Base-by-base conservation (phyloP, 192 early-diverging fungal genomes). In the Backusella liffmaniae region DNA sequence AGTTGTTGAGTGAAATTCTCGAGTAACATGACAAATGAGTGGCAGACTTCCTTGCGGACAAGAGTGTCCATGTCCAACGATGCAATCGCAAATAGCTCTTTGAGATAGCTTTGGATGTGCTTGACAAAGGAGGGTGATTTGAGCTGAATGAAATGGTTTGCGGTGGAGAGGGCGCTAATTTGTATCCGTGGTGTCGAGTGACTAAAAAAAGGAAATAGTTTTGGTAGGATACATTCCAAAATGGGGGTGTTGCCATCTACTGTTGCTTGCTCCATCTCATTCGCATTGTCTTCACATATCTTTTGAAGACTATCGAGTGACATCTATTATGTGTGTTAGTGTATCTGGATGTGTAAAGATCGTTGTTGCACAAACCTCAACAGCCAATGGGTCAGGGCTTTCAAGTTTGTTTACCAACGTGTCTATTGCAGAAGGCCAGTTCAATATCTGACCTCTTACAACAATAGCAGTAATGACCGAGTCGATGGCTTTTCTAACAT, bases 271-370 rank as follows among this genome's bases (percentile, higher is more conserved):
- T 96, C 91, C 39, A 99, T 87, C 41, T 94, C 91, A 4, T 82
- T 86, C 56, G 92, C 86, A 66, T 91, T 92, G 77, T 99, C 98
- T 80, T 99, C 97, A 83, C 98, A 99, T 74, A 99, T 94, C 84
- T 96, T 98, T 83, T 88, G 85, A 76, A 99, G 76, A 6, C 94
- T 93, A 74, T 91, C 89, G 79, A 96, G 94, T 6, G 94, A 87
- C 56, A 93, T 93, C 93, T 94, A 76, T 41, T 41, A 41, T 41
- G 39, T 41, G 51, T 66, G 35, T 56, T 0, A 75, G 5, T 21
- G 12, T 41, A 10, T 39, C 26, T 92, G 35, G 35, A 26, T 26
- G 26, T 26, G 26, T 26, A 44, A 41, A 70, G 34, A 95, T 15
- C 85, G 88, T 23, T 97, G 73, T 35, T 41, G 42, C 41, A 72